Conservation (phyloP, 176 grass and related monocot species). For the Zoysia pacifica region DNA sequence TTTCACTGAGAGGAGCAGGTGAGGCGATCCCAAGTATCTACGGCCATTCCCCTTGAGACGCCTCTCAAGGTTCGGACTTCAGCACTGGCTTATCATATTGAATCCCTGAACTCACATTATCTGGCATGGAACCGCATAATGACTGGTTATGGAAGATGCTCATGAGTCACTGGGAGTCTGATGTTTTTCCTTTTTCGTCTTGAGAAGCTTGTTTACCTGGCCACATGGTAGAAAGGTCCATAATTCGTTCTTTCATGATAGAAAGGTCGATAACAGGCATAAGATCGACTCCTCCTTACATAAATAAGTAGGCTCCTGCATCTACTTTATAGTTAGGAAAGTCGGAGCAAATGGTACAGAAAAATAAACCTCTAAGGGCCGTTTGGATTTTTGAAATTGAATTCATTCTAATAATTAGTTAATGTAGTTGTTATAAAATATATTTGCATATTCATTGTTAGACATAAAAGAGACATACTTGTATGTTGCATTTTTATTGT, state of each 20-base stretch:
- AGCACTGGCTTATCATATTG: background rate
- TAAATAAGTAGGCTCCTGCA: background rate
- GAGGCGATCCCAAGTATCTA: background rate
- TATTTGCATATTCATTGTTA: too few species aligned
- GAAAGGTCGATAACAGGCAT: background rate
- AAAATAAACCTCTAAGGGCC: background rate
- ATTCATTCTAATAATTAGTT: too few species aligned
- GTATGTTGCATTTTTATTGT: too few species aligned
- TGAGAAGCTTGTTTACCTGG: too few species aligned
- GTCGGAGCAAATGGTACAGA: background rate
- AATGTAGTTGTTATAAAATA: too few species aligned
- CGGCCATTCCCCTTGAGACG: constrained; percentile 2
- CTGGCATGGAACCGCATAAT: background rate
- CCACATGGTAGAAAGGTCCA: too few species aligned
- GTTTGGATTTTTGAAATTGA: too few species aligned
- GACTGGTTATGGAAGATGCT: background rate
- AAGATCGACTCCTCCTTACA: background rate
- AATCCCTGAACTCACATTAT: constrained; percentile 22
- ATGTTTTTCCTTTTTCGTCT: background rate
- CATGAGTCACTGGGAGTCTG: background rate
- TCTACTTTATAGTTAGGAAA: background rate
- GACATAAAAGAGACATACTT: too few species aligned
- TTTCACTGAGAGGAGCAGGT: constrained; percentile 37
- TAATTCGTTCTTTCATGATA: background rate
- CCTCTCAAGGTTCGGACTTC: constrained; percentile 4